Base-by-base conservation (phyloP, 2,329 filamentous ascomycete genomes). In the Amauroascus verrucosus region DNA sequence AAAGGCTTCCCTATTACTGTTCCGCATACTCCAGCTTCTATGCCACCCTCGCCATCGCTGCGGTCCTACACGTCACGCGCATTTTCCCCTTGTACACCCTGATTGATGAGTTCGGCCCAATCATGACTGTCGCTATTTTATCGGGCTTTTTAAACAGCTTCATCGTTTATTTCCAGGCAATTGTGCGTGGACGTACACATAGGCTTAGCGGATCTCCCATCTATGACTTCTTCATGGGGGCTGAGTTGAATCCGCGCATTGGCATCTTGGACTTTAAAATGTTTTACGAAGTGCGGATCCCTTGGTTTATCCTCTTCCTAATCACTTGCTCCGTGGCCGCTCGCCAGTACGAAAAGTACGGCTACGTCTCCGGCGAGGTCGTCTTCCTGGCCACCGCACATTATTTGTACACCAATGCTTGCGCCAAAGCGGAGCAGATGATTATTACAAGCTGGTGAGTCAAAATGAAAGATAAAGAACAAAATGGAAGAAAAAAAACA, bases 1-100 rank as follows among this genome's bases (percentile, higher is more conserved):
- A 89, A 77, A 87, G 94, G 74, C 79, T 98, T 54, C 78, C 79
- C 59, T 98, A 98, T 77, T 96, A 90, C 75, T 97, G 91, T 79
- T 95, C 88, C 38, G 93, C 83, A 57, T 83, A 91, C 62, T 80
- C 77, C 72, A 90, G 86, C 57, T 88, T 95, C 70, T 97, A 95
- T 73, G 78, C 83, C 44, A 96, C 87, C 61, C 85, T 96, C 61
- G 74, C 76, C 9, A 71, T 88, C 33, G 81, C 84, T 41, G 75
- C 78, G 13, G 71, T 67, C 6, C 78, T 97, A 50, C 91, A 98
- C 72, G 82, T 86, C 65, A 85, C 84, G 9, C 88, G 88, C 26
- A 60, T 88, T 55, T 97, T 96, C 78, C 86, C 83, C 59, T 76
- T 97, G 47, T 93, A 95, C 73, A 95, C 83, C 32, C 78, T 95